Percentiles rank a stretch among this genome's conserved stretches.
Conservation (phyloP, 331 rosid species). For the Quercus tomentella region DNA sequence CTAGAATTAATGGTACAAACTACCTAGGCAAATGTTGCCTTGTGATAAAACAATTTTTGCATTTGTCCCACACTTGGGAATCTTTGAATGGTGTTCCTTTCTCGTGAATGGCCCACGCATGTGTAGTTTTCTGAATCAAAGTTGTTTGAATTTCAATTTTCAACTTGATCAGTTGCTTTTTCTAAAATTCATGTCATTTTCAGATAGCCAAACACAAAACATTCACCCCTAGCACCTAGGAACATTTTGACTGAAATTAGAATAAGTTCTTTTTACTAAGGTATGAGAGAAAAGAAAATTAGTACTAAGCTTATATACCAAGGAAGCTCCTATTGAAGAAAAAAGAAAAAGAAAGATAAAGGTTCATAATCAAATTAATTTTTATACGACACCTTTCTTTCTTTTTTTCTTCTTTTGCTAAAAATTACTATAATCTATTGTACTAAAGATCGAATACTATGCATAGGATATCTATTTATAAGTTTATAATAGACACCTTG, state of each 20-base stretch:
- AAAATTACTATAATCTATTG: too few species aligned
- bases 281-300: background rate
- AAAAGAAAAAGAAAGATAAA: background rate
- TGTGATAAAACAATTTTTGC: background rate
- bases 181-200: slow-evolving; percentile 31
- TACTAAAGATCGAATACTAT: too few species aligned
- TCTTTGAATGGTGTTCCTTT: too few species aligned
- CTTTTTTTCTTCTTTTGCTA: background rate
- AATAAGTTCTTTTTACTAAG: background rate
- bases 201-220: background rate
- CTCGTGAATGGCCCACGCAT: background rate
- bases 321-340: background rate
- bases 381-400: background rate
- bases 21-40: too few species aligned
- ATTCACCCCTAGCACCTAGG: too few species aligned
- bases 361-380: background rate
- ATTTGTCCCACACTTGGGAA: too few species aligned
- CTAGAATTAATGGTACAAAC: too few species aligned
- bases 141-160: background rate
- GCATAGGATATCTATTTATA: too few species aligned
- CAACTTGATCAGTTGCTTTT: slow-evolving; percentile 6
- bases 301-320: background rate
- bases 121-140: background rate
- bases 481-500: too few species aligned
- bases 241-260: background rate